A percentile compares a stretch with the other conserved stretches of the same genome.
These are phyloP conservation scores for Colletotrichum navitas DNA, from an alignment of 2,329 filamentous ascomycete genomes.

Conservation along the genomic window DNA sequence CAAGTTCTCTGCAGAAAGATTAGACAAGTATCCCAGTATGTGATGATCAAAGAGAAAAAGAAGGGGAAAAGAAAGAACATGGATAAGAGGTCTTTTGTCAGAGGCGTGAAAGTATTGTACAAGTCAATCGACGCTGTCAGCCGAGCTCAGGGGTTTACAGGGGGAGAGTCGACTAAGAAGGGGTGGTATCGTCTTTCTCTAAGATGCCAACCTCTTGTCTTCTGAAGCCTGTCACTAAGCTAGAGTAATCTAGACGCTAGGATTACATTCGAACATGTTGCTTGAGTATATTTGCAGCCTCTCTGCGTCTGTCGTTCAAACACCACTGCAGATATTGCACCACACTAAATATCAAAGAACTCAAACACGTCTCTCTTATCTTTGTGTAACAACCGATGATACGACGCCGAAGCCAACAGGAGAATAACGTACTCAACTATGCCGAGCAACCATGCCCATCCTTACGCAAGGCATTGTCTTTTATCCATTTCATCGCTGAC, in stretches of 20 bases:
- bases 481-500: background rate
- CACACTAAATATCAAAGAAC: background rate
- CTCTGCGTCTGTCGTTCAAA: background rate
- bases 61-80: too few relatives aligned
- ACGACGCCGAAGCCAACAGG: too few relatives aligned
- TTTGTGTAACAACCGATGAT: background rate
- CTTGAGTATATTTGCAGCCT: background rate
- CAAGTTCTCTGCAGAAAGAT: background rate
- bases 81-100: background rate
- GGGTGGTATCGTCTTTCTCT: background rate
- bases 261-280: background rate
- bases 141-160: too few relatives aligned
- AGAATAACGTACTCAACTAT: background rate
- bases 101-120: background rate
- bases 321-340: background rate
- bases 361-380: background rate
- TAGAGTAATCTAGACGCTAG: background rate
- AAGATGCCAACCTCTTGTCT: background rate
- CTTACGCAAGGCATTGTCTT: background rate
- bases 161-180: too few relatives aligned
- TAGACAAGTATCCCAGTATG: too few relatives aligned
- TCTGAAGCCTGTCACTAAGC: background rate
- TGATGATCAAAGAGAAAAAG: background rate
- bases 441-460: background rate
- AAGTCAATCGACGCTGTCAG: background rate